Evolutionary conservation across 495 filamentous ascomycete genomes (phyloP), one percentile per base, ranked within the genome.

Genomic region (Trichocladium uniseriatum): DNA sequence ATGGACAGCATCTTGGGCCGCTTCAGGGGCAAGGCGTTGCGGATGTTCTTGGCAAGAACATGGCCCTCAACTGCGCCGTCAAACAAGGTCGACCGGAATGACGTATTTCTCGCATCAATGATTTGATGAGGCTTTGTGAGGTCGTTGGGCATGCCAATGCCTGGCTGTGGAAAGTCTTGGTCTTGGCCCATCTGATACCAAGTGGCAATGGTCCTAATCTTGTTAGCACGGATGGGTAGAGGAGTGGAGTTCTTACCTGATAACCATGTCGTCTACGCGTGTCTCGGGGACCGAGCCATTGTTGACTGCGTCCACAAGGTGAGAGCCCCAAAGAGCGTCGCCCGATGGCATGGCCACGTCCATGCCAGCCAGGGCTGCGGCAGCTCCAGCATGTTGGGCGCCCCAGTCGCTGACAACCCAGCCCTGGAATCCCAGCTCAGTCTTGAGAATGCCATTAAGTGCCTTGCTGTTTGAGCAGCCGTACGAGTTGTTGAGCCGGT

Each of bases 331-430:
- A 27, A 59, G 55, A 0, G 39, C 52, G 11, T 66, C 69, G 28
- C 79, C 78, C 15, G 69, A 70, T 1, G 70, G 77, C 77, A 80
- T 81, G 1, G 68, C 66, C 72, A 84, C 81, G 41, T 86, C 82
- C 42, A 84, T 42, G 14, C 81, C 82, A 6, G 71, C 71, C 27
- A 75, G 68, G 0, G 74, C 72, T 10, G 75, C 74, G 15, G 70
- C 66, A 0, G 75, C 66, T 7, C 77, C 79, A 0, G 70, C 69
- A 48, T 83, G 80, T 19, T 75, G 74, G 10, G 76, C 81, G 45
- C 70, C 67, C 81, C 81, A 86, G 58, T 87, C 83, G 15, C 70
- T 72, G 45, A 83, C 71, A 15, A 87, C 77, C 51, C 77, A 83
- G 6, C 83, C 83, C 38, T 81, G 56, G 38, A 67, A 67, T 5